Evolutionary conservation across 2,329 filamentous ascomycete genomes (phyloP).

Genomic region (Magnaporthiopsis incrustans): DNA sequence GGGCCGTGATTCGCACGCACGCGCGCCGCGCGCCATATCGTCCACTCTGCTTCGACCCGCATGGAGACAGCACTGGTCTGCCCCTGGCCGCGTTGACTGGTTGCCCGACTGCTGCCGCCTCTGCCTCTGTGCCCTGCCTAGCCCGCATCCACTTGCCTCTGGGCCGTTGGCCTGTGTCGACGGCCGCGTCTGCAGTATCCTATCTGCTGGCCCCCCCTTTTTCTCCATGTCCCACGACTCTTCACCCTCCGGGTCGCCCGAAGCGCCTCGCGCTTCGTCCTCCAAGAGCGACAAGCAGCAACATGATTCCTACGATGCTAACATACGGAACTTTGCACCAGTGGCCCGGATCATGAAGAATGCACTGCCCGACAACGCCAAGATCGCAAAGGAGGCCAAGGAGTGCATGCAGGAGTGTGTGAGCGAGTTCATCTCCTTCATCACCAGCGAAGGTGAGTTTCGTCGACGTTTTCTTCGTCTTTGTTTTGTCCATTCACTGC

Average conservation of each 20-base stretch:
- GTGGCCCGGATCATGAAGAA: conserved; percentile 99
- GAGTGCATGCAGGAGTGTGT: conserved; percentile 99
- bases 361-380: conserved; percentile 93
- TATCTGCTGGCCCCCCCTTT: conserved; percentile 20
- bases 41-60: conserved; percentile 18
- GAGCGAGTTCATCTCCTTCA: conserved; percentile 99
- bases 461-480: background rate
- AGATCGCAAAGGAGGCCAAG: conserved; percentile 98
- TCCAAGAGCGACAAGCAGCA: conserved; percentile 37
- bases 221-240: conserved; percentile 52
- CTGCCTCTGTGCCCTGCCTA: background rate
- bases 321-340: conserved; percentile 90
- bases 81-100: background rate
- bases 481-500: background rate
- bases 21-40: background rate
- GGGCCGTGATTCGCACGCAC: conserved; percentile 25
- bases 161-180: background rate
- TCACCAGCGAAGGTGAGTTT: conserved; percentile 88
- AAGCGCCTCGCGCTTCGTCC: conserved; percentile 32
- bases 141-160: background rate
- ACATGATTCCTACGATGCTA: conserved; percentile 65
- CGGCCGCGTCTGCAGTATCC: conserved; percentile 15
- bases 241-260: conserved; percentile 38
- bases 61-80: conserved; percentile 1
- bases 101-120: background rate